Evolutionary conservation across 495 filamentous ascomycete genomes (phyloP).

Genomic region (Venustampulla echinocandica): DNA sequence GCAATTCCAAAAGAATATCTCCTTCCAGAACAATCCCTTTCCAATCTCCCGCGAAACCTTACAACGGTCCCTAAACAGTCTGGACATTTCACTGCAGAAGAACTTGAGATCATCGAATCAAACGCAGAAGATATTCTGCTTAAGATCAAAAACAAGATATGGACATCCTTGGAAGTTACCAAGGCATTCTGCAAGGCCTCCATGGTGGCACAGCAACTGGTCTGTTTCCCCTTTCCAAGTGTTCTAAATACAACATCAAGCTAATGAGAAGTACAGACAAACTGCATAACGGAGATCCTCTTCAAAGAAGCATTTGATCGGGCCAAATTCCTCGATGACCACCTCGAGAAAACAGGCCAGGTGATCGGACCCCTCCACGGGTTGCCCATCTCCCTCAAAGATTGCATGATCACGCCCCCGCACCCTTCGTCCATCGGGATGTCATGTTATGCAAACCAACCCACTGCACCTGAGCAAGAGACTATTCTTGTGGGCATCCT

Average conservation of each 20-base stretch:
- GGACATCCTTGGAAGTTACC: slow-evolving; percentile 46
- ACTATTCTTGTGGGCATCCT: slow-evolving; percentile 29
- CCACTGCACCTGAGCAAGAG: slow-evolving; percentile 25
- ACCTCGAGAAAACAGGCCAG: slow-evolving; percentile 37
- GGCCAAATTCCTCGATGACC: slow-evolving; percentile 44
- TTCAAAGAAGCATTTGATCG: slow-evolving; percentile 44
- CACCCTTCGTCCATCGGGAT: slow-evolving; percentile 22
- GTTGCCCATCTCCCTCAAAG: slow-evolving; percentile 49
- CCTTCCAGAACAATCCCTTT: slow-evolving; percentile 13
- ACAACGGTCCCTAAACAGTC: slow-evolving; percentile 19
- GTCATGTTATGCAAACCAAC: slow-evolving; percentile 35
- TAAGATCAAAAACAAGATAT: slow-evolving; percentile 36
- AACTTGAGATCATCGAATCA: slow-evolving; percentile 52
- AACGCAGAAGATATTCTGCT: slow-evolving; percentile 42
- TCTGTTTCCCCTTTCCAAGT: slow-evolving; percentile 6
- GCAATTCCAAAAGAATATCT: slow-evolving; percentile 22
- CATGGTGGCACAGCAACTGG: slow-evolving; percentile 24
- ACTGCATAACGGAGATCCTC: slow-evolving; percentile 51
- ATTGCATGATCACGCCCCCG: slow-evolving; percentile 35
- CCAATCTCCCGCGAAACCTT: slow-evolving; percentile 17
- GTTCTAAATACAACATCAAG: not conserved
- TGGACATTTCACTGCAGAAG: slow-evolving; percentile 25
- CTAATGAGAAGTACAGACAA: slow-evolving; percentile 34
- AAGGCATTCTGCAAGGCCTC: slow-evolving; percentile 51
- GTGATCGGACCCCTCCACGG: slow-evolving; percentile 50